A percentile compares a stretch with the other conserved stretches of the same genome.
Evolutionary conservation across 1,139 yeast species (phyloP).

Genomic region (Suhomyces bokatorum): DNA sequence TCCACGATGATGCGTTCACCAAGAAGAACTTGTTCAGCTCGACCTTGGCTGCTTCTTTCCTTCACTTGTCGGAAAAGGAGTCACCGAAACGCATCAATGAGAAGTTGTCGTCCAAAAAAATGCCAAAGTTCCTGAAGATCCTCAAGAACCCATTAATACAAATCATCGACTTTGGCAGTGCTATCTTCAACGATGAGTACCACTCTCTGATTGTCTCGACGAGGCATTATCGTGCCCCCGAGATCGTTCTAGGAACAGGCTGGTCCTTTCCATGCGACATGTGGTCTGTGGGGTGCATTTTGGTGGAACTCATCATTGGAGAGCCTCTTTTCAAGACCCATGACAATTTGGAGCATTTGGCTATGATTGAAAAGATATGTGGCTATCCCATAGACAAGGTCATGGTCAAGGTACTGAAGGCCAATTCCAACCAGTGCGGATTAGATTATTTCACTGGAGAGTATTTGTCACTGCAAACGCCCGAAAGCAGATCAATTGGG

Average conservation of each 20-base stretch:
- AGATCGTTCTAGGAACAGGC: constrained; percentile 87
- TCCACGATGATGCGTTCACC: constrained; percentile 57
- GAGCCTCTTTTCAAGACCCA: constrained; percentile 94
- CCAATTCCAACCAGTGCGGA: constrained; percentile 45
- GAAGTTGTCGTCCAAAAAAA: constrained; percentile 18
- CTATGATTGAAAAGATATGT: constrained; percentile 85
- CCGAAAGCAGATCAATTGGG: constrained; percentile 25
- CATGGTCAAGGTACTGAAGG: constrained; percentile 39
- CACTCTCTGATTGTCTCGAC: constrained; percentile 92
- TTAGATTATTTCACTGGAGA: constrained; percentile 40
- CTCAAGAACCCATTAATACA: constrained; percentile 79
- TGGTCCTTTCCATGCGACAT: constrained; percentile 93
- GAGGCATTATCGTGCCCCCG: constrained; percentile 96
- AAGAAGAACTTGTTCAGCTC: constrained; percentile 37
- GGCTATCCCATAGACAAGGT: constrained; percentile 43
- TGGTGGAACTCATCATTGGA: constrained; percentile 92
- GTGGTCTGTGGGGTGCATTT: constrained; percentile 95
- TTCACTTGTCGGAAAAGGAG: constrained; percentile 24
- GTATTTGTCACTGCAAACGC: constrained; percentile 17
- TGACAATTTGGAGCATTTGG: constrained; percentile 90
- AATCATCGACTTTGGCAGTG: constrained; percentile 94
- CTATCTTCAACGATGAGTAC: constrained; percentile 90
- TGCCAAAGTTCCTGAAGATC: constrained; percentile 49
- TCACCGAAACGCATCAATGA: constrained; percentile 7
- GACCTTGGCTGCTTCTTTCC: constrained; percentile 37